Percentiles rank a stretch among this genome's conserved stretches.
These are phyloP conservation scores for Ballota nigra DNA, from an alignment of 257 asterid genomes.

Conservation along the genomic window DNA sequence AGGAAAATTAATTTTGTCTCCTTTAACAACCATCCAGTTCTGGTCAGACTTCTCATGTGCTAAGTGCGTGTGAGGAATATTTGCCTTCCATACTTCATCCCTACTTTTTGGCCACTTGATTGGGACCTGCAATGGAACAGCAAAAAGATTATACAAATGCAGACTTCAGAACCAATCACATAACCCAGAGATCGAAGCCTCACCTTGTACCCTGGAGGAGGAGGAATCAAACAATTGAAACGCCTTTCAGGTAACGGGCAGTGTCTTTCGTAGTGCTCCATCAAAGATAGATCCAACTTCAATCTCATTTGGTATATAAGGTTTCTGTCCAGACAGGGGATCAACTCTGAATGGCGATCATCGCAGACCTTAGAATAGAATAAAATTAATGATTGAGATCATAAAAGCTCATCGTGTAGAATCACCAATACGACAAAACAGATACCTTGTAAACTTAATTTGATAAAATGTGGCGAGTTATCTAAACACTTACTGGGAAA, in stretches of 20 bases:
- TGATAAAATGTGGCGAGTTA: background rate
- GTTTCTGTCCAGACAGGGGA: slow-evolving; percentile 96
- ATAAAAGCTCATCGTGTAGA: slow-evolving; percentile 11
- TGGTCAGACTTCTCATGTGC: slow-evolving; percentile 96
- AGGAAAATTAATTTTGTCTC: slow-evolving; percentile 76
- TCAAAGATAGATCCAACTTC: slow-evolving; percentile 85
- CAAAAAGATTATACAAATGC: slow-evolving; percentile 11
- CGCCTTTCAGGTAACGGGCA: slow-evolving; percentile 95
- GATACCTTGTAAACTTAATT: background rate
- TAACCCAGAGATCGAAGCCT: slow-evolving; percentile 13
- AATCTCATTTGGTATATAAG: slow-evolving; percentile 86
- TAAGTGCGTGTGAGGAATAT: slow-evolving; percentile 94
- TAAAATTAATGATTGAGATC: background rate
- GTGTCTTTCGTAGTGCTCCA: slow-evolving; percentile 99
- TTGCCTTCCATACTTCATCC: slow-evolving; percentile 92
- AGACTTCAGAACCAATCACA: background rate
- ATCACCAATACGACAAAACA: background rate
- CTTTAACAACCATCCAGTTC: slow-evolving; percentile 97
- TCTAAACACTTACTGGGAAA: slow-evolving; percentile 68
- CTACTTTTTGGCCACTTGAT: slow-evolving; percentile 96
- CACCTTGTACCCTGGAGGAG: slow-evolving; percentile 95
- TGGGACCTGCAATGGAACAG: slow-evolving; percentile 50
- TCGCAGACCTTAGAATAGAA: slow-evolving; percentile 75
- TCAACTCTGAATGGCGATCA: slow-evolving; percentile 95
- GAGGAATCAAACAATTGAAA: slow-evolving; percentile 91